Conservation (phyloP, 163 green algal genomes). For the Chlorella variabilis region DNA sequence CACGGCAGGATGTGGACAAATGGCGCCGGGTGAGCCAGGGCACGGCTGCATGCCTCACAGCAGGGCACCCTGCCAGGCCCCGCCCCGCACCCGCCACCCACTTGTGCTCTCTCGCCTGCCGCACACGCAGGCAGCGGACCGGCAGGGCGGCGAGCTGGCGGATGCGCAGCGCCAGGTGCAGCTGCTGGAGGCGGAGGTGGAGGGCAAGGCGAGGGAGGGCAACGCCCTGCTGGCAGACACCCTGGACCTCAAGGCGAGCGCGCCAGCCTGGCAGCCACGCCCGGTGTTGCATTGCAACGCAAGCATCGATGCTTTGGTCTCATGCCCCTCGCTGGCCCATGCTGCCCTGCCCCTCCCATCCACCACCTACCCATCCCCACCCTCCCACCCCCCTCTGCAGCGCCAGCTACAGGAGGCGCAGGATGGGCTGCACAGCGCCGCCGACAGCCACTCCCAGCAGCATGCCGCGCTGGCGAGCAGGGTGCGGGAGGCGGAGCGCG, state of each 20-base stretch:
- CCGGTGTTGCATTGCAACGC: not conserved
- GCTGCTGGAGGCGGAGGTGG: constrained; percentile 26
- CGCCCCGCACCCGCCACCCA: no score
- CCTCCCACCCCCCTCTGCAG: not conserved
- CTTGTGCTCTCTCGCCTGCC: not conserved
- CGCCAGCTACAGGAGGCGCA: constrained; percentile 21
- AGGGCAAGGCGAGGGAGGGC: constrained; percentile 15
- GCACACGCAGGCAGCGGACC: constrained; percentile 7
- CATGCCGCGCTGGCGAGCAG: not conserved
- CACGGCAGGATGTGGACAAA: constrained; percentile 10
- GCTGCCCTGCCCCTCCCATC: no score
- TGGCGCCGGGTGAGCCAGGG: constrained; percentile 3
- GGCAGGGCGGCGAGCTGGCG: not conserved
- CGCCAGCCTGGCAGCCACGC: no score
- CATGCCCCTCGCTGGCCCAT: not conserved
- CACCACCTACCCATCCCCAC: not conserved
- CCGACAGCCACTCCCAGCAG: not conserved
- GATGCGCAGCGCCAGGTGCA: constrained; percentile 6
- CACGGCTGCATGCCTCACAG: not conserved
- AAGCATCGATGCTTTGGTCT: not conserved
- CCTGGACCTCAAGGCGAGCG: constrained; percentile 21
- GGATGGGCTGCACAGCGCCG: constrained; percentile 15
- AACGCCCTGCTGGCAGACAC: constrained; percentile 15
- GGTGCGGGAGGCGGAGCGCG: constrained; percentile 4
- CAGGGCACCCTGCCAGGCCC: not conserved